These are phyloP conservation scores for Fomitiporia mediterranea DNA, from an alignment of 1,284 basidiomycete genomes.

Conservation along the genomic window DNA sequence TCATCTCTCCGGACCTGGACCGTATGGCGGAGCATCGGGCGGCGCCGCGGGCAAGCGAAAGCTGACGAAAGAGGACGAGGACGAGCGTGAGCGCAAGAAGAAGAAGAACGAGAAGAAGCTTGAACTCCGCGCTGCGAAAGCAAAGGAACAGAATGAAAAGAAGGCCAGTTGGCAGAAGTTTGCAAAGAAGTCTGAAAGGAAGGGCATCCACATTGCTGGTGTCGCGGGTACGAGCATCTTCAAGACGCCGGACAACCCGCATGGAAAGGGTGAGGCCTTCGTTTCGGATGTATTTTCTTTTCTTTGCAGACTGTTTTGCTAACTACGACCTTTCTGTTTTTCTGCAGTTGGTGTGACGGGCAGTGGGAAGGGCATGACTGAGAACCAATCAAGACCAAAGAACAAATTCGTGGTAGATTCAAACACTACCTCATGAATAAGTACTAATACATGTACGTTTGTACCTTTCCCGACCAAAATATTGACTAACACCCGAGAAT, in stretches of 20 bases:
- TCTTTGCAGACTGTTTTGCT: slow-evolving; percentile 22
- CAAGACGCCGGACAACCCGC: slow-evolving; percentile 91
- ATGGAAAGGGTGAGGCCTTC: slow-evolving; percentile 68
- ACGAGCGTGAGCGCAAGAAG: slow-evolving; percentile 89
- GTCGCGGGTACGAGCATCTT: slow-evolving; percentile 91
- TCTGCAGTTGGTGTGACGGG: slow-evolving; percentile 86
- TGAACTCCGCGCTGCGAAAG: slow-evolving; percentile 80
- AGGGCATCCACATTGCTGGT: slow-evolving; percentile 86
- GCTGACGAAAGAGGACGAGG: slow-evolving; percentile 74
- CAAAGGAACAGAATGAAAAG: slow-evolving; percentile 85
- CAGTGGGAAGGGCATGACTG: slow-evolving; percentile 91
- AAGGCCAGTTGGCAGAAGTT: slow-evolving; percentile 97
- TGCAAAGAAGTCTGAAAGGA: slow-evolving; percentile 94
- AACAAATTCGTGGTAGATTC: slow-evolving; percentile 70
- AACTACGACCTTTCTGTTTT: slow-evolving; percentile 25
- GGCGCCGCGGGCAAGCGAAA: slow-evolving; percentile 63
- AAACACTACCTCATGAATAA: slow-evolving; percentile 30
- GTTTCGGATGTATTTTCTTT: slow-evolving; percentile 22
- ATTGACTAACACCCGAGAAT: too few relatives aligned
- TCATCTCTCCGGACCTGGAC: slow-evolving; percentile 1
- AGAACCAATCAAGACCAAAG: slow-evolving; percentile 66
- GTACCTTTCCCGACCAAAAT: too few relatives aligned
- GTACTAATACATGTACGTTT: neutral
- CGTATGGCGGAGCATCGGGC: slow-evolving; percentile 10
- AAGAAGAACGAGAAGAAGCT: slow-evolving; percentile 96